phyloP scores from a whole-genome alignment of 2,329 filamentous ascomycete genomes.

The Fusarium transvaalense region DNA sequence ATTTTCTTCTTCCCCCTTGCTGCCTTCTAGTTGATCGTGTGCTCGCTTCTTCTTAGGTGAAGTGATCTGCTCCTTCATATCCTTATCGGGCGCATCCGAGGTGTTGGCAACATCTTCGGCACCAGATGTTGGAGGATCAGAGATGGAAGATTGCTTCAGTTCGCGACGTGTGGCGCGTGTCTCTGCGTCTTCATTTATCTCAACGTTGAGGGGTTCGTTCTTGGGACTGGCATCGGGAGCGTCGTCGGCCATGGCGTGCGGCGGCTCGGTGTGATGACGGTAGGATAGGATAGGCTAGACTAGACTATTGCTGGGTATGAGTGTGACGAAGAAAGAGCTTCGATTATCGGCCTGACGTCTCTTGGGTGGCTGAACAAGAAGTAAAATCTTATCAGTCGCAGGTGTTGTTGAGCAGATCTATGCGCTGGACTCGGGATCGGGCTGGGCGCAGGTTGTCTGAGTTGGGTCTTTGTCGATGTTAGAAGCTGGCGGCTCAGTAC shows the following conservation, averaged over 20 bases:
- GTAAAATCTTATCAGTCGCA: neutral
- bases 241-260: conserved; percentile 60
- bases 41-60: conserved; percentile 77
- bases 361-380: neutral
- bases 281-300: too few relatives aligned
- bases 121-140: conserved; percentile 56
- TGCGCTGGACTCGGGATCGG: conserved; percentile 31
- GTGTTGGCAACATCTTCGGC: conserved; percentile 51
- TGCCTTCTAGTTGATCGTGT: conserved; percentile 69
- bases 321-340: neutral
- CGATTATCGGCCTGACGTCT: neutral
- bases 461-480: conserved; percentile 41
- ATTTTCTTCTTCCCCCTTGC: conserved; percentile 58
- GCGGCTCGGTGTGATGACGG: conserved; percentile 37
- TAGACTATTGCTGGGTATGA: conserved; percentile 11
- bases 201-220: conserved; percentile 50
- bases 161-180: conserved; percentile 74
- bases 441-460: conserved; percentile 37
- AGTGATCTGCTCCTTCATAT: conserved; percentile 62
- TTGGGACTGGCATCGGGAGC: conserved; percentile 58
- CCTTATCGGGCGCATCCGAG: conserved; percentile 53
- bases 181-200: conserved; percentile 69
- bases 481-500: conserved; percentile 39
- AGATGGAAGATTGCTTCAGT: conserved; percentile 73
- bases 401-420: conserved; percentile 6